These are phyloP conservation scores for Leccinum fibrillosum DNA, from an alignment of 768 basidiomycete species.

Conservation along the genomic window DNA sequence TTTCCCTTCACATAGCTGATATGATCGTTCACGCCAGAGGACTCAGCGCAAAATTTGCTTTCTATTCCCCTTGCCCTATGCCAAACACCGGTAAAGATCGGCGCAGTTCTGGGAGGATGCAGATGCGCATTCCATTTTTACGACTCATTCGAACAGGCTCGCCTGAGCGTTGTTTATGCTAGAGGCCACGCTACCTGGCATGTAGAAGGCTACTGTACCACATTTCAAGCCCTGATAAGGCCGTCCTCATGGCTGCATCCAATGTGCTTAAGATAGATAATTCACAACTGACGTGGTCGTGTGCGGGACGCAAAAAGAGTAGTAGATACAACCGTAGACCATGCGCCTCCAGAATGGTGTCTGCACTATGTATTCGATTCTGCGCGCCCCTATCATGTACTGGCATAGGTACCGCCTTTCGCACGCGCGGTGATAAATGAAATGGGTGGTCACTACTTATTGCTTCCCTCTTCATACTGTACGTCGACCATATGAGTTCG, in stretches of 20 bases:
- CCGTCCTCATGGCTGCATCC: conserved; percentile 54
- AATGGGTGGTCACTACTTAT: background rate
- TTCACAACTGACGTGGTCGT: conserved; percentile 30
- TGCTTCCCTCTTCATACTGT: background rate
- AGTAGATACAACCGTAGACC: background rate
- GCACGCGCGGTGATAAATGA: conserved; percentile 4
- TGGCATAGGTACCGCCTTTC: background rate
- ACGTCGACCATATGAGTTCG: conserved; percentile 16
- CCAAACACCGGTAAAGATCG: conserved; percentile 71
- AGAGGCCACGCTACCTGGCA: too few species aligned
- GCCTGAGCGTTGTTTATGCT: conserved; percentile 36
- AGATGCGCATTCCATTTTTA: background rate
- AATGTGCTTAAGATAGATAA: conserved; percentile 64
- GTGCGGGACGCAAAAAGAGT: background rate
- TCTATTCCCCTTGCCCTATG: conserved; percentile 84
- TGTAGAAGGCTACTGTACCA: conserved; percentile 31
- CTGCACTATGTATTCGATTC: too few species aligned
- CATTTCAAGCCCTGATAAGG: conserved; percentile 63
- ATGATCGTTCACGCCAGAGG: conserved; percentile 45
- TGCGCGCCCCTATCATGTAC: background rate
- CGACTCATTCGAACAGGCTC: conserved; percentile 47
- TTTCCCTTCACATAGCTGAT: background rate
- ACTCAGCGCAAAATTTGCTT: conserved; percentile 75
- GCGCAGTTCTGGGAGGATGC: conserved; percentile 73
- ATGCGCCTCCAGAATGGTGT: background rate